These are phyloP conservation scores for Phragmites australis DNA, from an alignment of 176 grass and related monocot species.

Conservation along the genomic window DNA sequence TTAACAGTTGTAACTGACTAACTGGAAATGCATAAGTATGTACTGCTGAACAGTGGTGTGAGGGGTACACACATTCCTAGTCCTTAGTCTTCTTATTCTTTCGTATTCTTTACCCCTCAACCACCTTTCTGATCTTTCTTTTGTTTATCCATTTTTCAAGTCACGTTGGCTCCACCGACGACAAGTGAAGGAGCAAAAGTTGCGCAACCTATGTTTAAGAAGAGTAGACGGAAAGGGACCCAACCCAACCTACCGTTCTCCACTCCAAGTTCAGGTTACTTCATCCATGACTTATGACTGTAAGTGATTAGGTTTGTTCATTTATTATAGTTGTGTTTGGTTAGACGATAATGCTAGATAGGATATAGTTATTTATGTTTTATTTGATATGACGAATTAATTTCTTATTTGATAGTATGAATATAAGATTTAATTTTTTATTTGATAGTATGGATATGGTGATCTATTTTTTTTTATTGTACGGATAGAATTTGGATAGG, in stretches of 20 bases:
- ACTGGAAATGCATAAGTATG: neutral
- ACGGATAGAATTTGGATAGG: no score
- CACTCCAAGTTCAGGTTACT: conserved; percentile 11
- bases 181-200: conserved; percentile 22
- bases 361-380: no score
- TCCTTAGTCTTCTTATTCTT: neutral
- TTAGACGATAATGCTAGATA: no score
- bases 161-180: conserved; percentile 15
- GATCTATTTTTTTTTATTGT: no score
- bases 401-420: no score
- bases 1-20: neutral
- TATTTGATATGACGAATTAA: no score
- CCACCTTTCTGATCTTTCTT: neutral
- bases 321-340: no score
- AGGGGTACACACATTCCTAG: neutral
- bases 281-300: neutral
- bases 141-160: neutral
- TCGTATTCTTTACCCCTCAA: neutral
- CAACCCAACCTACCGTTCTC: conserved; percentile 31
- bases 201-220: conserved; percentile 39
- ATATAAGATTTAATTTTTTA: no score
- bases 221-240: conserved; percentile 44
- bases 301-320: neutral
- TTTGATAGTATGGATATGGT: no score
- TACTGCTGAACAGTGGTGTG: neutral